Conservation (phyloP, 345 rosid genomes). For the Citrus hindsii region DNA sequence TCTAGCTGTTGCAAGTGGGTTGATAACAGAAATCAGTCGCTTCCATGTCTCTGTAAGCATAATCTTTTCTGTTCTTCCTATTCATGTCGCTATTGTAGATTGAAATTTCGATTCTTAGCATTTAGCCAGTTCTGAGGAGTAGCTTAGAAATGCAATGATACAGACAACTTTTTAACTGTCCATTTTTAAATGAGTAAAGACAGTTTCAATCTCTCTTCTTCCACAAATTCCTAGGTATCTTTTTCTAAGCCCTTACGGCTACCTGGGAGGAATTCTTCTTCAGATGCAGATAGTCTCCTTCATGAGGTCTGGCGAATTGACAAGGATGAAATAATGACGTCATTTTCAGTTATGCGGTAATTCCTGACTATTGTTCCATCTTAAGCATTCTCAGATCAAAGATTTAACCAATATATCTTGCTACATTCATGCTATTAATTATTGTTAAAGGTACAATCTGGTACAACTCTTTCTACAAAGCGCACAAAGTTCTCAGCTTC, state of each 20-base stretch:
- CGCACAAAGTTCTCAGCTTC: slow-evolving; percentile 59
- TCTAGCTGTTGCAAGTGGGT: slow-evolving; percentile 69
- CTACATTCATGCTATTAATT: slow-evolving; percentile 12
- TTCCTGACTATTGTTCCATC: slow-evolving; percentile 9
- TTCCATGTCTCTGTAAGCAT: slow-evolving; percentile 76
- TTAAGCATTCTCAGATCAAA: background rate
- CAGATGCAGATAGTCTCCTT: slow-evolving; percentile 45
- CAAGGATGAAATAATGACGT: slow-evolving; percentile 78
- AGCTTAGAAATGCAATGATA: background rate
- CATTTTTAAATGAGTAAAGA: slow-evolving; percentile 13
- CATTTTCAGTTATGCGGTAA: slow-evolving; percentile 90
- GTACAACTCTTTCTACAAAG: slow-evolving; percentile 70
- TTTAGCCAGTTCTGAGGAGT: background rate
- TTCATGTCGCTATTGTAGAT: background rate
- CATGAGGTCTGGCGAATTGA: slow-evolving; percentile 72
- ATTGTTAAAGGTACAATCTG: slow-evolving; percentile 76
- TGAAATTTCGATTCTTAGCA: slow-evolving; percentile 3
- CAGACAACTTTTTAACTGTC: slow-evolving; percentile 7
- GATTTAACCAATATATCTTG: slow-evolving; percentile 1
- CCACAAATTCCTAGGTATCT: slow-evolving; percentile 56
- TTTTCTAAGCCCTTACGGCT: slow-evolving; percentile 75
- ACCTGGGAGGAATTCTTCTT: slow-evolving; percentile 54
- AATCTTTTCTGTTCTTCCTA: background rate
- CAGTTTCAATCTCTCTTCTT: slow-evolving; percentile 10
- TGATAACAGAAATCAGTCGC: slow-evolving; percentile 61